phyloP scores from a whole-genome alignment of 2,329 filamentous ascomycete species.

The Botrytis fabae region DNA sequence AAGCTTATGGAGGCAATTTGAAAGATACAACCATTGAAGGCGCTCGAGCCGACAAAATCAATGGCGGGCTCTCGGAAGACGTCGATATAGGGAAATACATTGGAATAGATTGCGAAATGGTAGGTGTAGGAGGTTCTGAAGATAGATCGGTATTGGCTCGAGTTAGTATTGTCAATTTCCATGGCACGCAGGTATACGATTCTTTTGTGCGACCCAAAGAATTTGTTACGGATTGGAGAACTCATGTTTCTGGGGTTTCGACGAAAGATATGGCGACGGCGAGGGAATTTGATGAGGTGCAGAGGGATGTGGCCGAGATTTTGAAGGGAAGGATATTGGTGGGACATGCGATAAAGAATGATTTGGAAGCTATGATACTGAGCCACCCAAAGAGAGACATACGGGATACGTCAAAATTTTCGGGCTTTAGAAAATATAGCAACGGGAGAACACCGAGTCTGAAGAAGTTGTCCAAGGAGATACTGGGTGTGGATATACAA shows the following conservation, averaged over 20 bases:
- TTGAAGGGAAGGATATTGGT: conserved; percentile 72
- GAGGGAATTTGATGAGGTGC: conserved; percentile 73
- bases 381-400: conserved; percentile 76
- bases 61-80: conserved; percentile 61
- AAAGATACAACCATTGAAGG: conserved; percentile 51
- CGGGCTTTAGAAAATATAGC: conserved; percentile 69
- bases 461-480: conserved; percentile 55
- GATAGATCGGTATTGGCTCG: conserved; percentile 77
- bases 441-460: conserved; percentile 69
- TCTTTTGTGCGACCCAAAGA: conserved; percentile 81
- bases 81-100: conserved; percentile 84
- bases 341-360: conserved; percentile 81
- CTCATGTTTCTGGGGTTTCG: conserved; percentile 78
- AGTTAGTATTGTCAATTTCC: conserved; percentile 89
- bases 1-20: conserved; percentile 59
- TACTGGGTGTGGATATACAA: conserved; percentile 64
- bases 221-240: conserved; percentile 86
- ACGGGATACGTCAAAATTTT: conserved; percentile 79
- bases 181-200: conserved; percentile 90
- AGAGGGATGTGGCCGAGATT: conserved; percentile 67
- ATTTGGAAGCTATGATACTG: conserved; percentile 72
- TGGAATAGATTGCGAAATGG: conserved; percentile 97
- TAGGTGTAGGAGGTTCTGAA: conserved; percentile 74
- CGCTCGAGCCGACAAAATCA: conserved; percentile 54
- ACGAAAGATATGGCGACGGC: conserved; percentile 70